Percentiles rank a stretch among this genome's conserved stretches.
Conservation (phyloP, 805 yeast species). For the Candida stauntonica region DNA sequence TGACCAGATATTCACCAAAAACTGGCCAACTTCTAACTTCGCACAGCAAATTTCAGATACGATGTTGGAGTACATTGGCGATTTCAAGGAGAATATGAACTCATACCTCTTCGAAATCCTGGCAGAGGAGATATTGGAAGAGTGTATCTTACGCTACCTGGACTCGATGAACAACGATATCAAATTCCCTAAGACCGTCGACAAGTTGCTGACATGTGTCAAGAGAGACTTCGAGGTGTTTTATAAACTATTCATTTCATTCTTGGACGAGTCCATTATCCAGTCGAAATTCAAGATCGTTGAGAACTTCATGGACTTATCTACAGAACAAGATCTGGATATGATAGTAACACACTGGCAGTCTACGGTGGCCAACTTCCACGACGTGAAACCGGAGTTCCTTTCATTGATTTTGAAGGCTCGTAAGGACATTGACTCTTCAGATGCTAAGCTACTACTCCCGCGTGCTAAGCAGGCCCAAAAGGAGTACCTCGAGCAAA, state of each 20-base stretch:
- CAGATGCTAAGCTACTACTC: slow-evolving; percentile 12
- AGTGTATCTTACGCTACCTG: slow-evolving; percentile 45
- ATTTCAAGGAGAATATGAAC: slow-evolving; percentile 50
- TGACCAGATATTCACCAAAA: slow-evolving; percentile 55
- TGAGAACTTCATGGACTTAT: slow-evolving; percentile 57
- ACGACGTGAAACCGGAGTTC: slow-evolving; percentile 73
- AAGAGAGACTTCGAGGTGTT: slow-evolving; percentile 58
- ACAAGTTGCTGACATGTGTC: slow-evolving; percentile 45
- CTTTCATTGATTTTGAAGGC: slow-evolving; percentile 57
- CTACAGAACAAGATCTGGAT: slow-evolving; percentile 41
- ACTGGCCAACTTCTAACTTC: slow-evolving; percentile 56
- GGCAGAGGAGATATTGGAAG: slow-evolving; percentile 50
- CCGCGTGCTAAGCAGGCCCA: slow-evolving; percentile 13
- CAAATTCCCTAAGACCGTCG: slow-evolving; percentile 38
- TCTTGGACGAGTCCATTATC: slow-evolving; percentile 37
- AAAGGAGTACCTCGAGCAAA: slow-evolving; percentile 8
- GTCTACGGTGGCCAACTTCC: slow-evolving; percentile 57
- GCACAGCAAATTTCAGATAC: slow-evolving; percentile 67
- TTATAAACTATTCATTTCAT: slow-evolving; percentile 47
- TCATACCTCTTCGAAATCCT: slow-evolving; percentile 51
- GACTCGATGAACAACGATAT: slow-evolving; percentile 39
- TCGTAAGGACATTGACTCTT: slow-evolving; percentile 33
- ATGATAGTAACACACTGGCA: slow-evolving; percentile 54
- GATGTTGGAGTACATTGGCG: slow-evolving; percentile 67
- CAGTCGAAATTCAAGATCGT: slow-evolving; percentile 51